phyloP scores from a whole-genome alignment of 2,329 filamentous ascomycete species.

The Thielaviopsis populi region DNA sequence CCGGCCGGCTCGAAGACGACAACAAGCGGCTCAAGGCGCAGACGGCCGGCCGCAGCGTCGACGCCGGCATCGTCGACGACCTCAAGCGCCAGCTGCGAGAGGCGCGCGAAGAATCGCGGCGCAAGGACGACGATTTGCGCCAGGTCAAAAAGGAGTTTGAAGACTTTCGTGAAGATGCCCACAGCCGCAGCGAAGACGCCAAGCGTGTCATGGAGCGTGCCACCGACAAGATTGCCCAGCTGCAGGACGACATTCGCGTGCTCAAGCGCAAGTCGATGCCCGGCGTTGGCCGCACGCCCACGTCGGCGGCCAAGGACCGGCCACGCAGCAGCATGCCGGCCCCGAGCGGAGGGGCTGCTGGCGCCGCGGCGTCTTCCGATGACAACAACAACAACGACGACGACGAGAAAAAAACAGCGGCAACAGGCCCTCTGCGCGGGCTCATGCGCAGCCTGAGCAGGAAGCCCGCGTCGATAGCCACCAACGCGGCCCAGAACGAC shows the following conservation, averaged over 20 bases:
- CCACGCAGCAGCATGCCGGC: background rate
- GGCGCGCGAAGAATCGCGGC: conserved; percentile 30
- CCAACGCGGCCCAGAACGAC: background rate
- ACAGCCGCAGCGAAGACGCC: conserved; percentile 39
- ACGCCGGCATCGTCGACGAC: conserved; percentile 10
- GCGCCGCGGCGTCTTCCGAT: background rate
- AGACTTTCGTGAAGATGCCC: conserved; percentile 37
- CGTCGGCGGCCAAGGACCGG: background rate
- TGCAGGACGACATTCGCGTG: conserved; percentile 37
- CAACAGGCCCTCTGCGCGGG: background rate
- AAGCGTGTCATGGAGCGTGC: conserved; percentile 40
- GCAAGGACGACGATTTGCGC: conserved; percentile 36
- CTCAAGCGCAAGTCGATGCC: conserved; percentile 21
- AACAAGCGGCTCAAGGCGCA: conserved; percentile 22
- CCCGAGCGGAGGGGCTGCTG: background rate
- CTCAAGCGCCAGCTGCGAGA: conserved; percentile 27
- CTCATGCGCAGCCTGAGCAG: background rate
- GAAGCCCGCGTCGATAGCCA: background rate
- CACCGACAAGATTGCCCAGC: conserved; percentile 40
- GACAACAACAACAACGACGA: background rate
- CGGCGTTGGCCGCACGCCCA: background rate
- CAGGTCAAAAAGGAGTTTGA: conserved; percentile 38
- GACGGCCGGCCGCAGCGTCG: conserved; percentile 18
- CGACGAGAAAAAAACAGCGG: conserved; percentile 6
- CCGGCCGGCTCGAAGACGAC: conserved; percentile 26